phyloP scores from a whole-genome alignment of 73 alveolate genomes.

The Paramecium bursaria region DNA sequence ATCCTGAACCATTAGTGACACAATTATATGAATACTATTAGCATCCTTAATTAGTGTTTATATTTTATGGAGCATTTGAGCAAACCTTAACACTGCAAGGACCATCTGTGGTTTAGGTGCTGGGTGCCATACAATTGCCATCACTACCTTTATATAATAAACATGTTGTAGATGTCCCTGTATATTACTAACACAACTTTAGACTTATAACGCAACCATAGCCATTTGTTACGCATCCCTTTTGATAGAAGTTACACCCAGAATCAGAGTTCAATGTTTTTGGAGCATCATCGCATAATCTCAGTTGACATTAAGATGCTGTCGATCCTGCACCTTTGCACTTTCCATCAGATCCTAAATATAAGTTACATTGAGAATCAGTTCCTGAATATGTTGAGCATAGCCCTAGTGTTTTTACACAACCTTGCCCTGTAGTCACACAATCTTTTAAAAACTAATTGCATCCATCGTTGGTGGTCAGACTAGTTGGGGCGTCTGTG shows the following conservation, averaged over 20 bases:
- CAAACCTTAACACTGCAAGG: slow-evolving; percentile 31
- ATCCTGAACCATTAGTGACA: slow-evolving; percentile 40
- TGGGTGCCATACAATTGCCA: slow-evolving; percentile 25
- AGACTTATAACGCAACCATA: neutral
- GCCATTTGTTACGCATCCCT: slow-evolving; percentile 51
- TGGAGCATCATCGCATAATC: slow-evolving; percentile 33
- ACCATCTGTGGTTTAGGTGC: neutral
- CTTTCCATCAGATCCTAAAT: slow-evolving; percentile 38
- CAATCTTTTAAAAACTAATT: slow-evolving; percentile 1
- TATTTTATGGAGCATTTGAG: slow-evolving; percentile 2
- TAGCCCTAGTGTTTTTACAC: neutral
- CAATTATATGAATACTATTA: neutral
- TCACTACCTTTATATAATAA: neutral
- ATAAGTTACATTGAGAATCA: neutral
- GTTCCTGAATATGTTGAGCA: slow-evolving; percentile 17
- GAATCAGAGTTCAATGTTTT: slow-evolving; percentile 36
- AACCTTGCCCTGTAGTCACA: slow-evolving; percentile 32
- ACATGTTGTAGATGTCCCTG: neutral
- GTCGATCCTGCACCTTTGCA: neutral
- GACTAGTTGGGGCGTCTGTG: neutral
- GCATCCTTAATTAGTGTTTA: neutral
- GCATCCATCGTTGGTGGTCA: slow-evolving; percentile 12
- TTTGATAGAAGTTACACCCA: neutral
- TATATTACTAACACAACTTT: too few species aligned
- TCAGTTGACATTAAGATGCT: neutral